phyloP scores from a whole-genome alignment of 1,284 basidiomycete genomes.

The Mrakiaceae sp. region DNA sequence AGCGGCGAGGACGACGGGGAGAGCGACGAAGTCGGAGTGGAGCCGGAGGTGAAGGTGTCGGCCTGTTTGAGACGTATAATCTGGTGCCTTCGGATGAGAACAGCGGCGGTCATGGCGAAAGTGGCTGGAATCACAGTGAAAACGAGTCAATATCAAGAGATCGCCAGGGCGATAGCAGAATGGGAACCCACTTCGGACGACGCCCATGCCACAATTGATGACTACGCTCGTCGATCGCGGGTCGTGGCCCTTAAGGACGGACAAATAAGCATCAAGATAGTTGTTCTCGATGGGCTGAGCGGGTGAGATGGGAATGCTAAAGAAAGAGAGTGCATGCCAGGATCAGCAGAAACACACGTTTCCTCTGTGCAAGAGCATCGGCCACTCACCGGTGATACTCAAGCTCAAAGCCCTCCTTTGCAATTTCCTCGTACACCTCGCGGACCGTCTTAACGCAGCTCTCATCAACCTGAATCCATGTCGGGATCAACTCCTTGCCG shows the following conservation, averaged over 20 bases:
- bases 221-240: conserved; percentile 74
- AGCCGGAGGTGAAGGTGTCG: conserved; percentile 51
- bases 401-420: conserved; percentile 74
- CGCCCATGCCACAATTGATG: conserved; percentile 96
- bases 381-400: conserved; percentile 56
- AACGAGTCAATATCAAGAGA: background rate
- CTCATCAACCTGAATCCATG: conserved; percentile 86
- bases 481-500: conserved; percentile 58
- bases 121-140: conserved; percentile 43
- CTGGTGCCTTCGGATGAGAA: conserved; percentile 77
- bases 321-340: conserved; percentile 20
- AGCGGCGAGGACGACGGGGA: background rate
- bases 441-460: conserved; percentile 74
- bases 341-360: background rate
- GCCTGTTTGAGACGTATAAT: conserved; percentile 60
- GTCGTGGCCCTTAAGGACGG: conserved; percentile 52
- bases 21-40: background rate
- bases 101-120: conserved; percentile 92
- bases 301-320: conserved; percentile 83
- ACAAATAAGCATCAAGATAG: conserved; percentile 86
- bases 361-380: background rate
- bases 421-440: conserved; percentile 76
- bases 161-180: background rate
- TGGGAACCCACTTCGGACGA: conserved; percentile 53
- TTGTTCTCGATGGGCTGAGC: conserved; percentile 84